Percentiles rank a stretch among this genome's conserved stretches.
These are phyloP conservation scores for Clonostachys sp. DNA, from an alignment of 2,329 filamentous ascomycete genomes.

Conservation along the genomic window DNA sequence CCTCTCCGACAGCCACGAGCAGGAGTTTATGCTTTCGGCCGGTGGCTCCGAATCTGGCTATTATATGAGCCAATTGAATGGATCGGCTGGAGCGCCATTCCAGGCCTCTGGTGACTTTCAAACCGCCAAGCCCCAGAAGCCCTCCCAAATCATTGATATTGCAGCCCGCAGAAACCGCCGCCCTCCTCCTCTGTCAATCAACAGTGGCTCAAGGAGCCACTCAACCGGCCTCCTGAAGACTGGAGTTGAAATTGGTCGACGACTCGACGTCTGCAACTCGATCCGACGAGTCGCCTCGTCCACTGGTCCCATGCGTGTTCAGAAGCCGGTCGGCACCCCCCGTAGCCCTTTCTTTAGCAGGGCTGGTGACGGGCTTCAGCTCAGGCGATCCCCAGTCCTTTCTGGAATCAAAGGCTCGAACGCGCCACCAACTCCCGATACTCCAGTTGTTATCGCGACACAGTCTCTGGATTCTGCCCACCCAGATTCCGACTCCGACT, in stretches of 20 bases:
- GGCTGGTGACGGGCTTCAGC: conserved; percentile 38
- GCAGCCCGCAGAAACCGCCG: conserved; percentile 45
- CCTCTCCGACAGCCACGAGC: background rate
- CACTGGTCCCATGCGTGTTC: conserved; percentile 30
- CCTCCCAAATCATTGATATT: conserved; percentile 45
- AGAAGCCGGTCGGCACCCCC: conserved; percentile 21
- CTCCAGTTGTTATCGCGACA: conserved; percentile 33
- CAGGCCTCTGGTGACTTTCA: too few species aligned
- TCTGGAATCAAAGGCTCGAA: conserved; percentile 28
- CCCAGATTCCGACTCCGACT: conserved; percentile 13
- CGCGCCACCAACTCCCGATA: conserved; percentile 45
- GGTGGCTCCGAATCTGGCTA: background rate
- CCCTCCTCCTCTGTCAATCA: conserved; percentile 39
- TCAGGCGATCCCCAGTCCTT: conserved; percentile 34
- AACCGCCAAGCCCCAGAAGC: conserved; percentile 4
- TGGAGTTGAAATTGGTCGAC: conserved; percentile 38
- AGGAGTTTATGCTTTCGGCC: background rate
- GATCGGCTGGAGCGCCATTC: background rate
- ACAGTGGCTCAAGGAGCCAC: conserved; percentile 30
- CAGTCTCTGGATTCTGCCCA: conserved; percentile 16
- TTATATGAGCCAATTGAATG: background rate
- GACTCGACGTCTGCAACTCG: conserved; percentile 37
- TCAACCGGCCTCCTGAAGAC: conserved; percentile 38
- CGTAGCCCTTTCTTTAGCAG: conserved; percentile 35
- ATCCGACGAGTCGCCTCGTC: conserved; percentile 52